Evolutionary conservation across 202 grass and related monocot genomes (phyloP).

Genomic region (Schoenoplectus tabernaemontani): DNA sequence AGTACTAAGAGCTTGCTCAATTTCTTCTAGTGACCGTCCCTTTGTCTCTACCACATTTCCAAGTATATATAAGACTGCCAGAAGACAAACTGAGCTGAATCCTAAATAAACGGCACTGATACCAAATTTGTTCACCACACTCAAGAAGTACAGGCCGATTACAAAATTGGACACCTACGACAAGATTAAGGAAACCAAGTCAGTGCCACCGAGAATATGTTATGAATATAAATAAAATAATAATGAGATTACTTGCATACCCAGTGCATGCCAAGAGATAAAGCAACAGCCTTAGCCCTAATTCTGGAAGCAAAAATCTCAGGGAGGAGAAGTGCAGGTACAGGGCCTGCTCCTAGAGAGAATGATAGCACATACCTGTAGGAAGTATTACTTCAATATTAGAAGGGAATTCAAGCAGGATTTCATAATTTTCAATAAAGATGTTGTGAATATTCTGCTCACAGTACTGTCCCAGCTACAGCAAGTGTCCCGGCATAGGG

Average conservation of each 20-base stretch:
- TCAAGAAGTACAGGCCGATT: constrained; percentile 94
- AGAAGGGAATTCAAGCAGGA: not conserved
- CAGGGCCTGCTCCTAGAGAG: constrained; percentile 92
- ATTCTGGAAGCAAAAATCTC: constrained; percentile 99
- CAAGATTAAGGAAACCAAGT: not conserved
- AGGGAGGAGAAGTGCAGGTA: constrained; percentile 93
- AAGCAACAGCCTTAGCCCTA: constrained; percentile 91
- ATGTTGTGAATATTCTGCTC: constrained; percentile 39
- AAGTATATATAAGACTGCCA: constrained; percentile 79
- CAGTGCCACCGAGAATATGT: not conserved
- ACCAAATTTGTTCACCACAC: constrained; percentile 82
- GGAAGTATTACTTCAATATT: constrained; percentile 20
- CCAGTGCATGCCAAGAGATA: constrained; percentile 98
- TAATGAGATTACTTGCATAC: constrained; percentile 37
- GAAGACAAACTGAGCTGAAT: constrained; percentile 66
- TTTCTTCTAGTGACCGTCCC: constrained; percentile 85
- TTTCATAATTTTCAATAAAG: constrained; percentile 13
- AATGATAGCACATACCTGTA: constrained; percentile 92
- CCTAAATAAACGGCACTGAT: constrained; percentile 79
- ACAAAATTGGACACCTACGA: constrained; percentile 87
- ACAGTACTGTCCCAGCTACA: constrained; percentile 87
- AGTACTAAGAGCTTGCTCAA: constrained; percentile 52
- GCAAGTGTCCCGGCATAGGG: constrained; percentile 89
- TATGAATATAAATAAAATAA: not conserved
- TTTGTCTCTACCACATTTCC: constrained; percentile 92